These are phyloP conservation scores for Phialophora verrucosa DNA, from an alignment of 2,329 filamentous ascomycete genomes.

Conservation along the genomic window DNA sequence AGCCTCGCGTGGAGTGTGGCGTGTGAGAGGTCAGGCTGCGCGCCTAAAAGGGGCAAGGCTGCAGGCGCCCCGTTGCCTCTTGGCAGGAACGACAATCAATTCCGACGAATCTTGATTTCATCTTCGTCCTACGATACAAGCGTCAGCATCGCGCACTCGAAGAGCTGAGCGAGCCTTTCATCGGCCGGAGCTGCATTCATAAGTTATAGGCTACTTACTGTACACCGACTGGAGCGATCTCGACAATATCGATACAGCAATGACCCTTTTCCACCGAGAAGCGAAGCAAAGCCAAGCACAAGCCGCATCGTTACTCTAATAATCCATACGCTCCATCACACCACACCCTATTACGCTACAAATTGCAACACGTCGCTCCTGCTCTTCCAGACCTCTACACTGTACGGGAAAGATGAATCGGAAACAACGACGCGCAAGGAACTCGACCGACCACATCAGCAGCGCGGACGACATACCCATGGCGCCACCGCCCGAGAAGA, in stretches of 20 bases:
- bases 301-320: neutral
- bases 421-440: constrained; percentile 36
- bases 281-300: neutral
- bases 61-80: neutral
- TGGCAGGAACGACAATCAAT: neutral
- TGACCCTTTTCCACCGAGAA: neutral
- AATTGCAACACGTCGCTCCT: neutral
- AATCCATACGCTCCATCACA: neutral
- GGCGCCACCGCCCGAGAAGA: constrained; percentile 20
- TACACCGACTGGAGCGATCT: neutral
- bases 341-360: neutral
- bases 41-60: neutral
- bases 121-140: neutral
- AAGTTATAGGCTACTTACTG: neutral
- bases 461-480: constrained; percentile 35
- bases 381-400: too few species aligned
- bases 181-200: neutral
- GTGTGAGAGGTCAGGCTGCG: neutral
- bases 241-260: neutral
- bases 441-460: constrained; percentile 20
- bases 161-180: neutral
- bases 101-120: neutral
- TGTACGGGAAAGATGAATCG: constrained; percentile 29
- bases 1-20: too few species aligned
- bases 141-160: neutral